phyloP scores from a whole-genome alignment of 2,329 filamentous ascomycete genomes.

The Fusarium sp. region DNA sequence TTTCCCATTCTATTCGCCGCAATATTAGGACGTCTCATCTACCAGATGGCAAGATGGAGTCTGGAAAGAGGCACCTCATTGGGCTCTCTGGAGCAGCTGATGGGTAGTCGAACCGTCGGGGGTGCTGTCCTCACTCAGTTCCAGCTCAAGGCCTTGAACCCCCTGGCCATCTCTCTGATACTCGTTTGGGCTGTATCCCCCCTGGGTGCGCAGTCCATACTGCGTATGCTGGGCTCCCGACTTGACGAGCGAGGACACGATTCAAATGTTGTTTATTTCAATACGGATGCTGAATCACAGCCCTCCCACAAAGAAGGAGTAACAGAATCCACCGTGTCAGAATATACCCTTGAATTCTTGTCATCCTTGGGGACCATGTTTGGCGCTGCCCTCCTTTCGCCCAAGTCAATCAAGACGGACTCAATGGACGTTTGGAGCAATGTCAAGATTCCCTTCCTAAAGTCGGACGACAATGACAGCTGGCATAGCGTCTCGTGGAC shows the following conservation, averaged over 20 bases:
- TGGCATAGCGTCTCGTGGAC: not conserved
- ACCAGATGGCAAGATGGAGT: not conserved
- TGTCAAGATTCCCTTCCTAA: constrained; percentile 14
- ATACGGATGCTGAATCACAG: not conserved
- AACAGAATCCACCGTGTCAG: too few relatives aligned
- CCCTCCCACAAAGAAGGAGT: not conserved
- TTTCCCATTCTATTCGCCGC: not conserved
- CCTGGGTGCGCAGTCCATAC: not conserved
- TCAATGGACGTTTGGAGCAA: constrained; percentile 22
- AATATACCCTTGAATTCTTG: not conserved
- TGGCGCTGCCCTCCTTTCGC: not conserved
- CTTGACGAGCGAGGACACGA: not conserved
- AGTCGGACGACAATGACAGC: not conserved
- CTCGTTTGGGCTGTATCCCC: not conserved
- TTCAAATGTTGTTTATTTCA: not conserved
- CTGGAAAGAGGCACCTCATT: not conserved
- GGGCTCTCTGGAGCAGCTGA: not conserved
- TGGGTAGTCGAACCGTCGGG: not conserved
- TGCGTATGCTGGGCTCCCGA: not conserved
- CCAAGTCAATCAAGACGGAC: not conserved
- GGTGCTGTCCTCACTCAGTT: not conserved
- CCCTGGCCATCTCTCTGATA: not conserved
- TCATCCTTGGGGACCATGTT: constrained; percentile 3
- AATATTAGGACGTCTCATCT: not conserved
- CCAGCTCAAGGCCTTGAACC: not conserved